These are phyloP conservation scores for Colletotrichum cereale DNA, from an alignment of 2,329 filamentous ascomycete species.

Conservation along the genomic window DNA sequence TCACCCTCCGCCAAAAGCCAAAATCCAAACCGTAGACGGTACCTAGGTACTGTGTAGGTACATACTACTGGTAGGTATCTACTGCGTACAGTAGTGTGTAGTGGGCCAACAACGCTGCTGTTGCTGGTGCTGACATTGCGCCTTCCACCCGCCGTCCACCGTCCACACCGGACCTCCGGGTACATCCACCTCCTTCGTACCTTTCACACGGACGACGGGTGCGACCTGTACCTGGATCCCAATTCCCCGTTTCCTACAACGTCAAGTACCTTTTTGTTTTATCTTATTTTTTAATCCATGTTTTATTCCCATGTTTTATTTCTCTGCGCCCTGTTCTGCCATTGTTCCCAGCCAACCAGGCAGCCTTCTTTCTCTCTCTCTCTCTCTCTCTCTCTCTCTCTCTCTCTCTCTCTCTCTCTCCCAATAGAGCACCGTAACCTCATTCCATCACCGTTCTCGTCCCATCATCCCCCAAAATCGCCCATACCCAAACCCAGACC, in stretches of 20 bases:
- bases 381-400: no score
- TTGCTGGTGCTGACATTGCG: neutral
- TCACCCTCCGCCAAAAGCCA: conserved; percentile 17
- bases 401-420: neutral
- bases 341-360: no score
- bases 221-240: conserved; percentile 8
- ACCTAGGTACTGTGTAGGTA: neutral
- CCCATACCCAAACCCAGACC: conserved; percentile 16
- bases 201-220: conserved; percentile 7
- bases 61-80: no score
- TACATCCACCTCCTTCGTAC: conserved; percentile 30
- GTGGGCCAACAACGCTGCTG: neutral
- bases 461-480: conserved; percentile 6
- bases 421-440: conserved; percentile 2
- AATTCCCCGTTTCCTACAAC: neutral
- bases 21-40: neutral
- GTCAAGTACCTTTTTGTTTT: conserved; percentile 6
- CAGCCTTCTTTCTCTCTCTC: no score
- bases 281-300: no score
- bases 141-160: conserved; percentile 6
- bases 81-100: no score
- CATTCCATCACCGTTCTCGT: conserved; percentile 31
- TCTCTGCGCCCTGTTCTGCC: neutral
- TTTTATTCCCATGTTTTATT: neutral
- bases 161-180: conserved; percentile 35